Base-by-base conservation (phyloP, 352 stramenopile species). In the Phytophthora pluvialis region DNA sequence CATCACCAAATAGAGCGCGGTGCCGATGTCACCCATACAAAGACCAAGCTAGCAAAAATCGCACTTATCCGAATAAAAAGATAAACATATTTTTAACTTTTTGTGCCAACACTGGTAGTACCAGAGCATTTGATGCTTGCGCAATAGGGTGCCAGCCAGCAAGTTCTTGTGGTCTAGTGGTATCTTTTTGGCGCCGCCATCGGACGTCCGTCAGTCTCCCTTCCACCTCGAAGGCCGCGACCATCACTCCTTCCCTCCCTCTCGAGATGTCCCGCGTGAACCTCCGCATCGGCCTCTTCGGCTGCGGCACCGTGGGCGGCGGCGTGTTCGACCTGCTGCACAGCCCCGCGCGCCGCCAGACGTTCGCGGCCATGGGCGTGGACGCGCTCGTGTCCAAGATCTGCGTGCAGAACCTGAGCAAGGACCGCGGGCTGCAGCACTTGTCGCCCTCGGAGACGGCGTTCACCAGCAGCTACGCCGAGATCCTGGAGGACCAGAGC, bases 401-500 rank as follows among this genome's bases (percentile, higher is more conserved):
- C 69, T 97, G 88, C 67, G 88, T 97, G 51, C 71, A 88, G 49
- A 89, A 96, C 66, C 44, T 91, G 21, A 52, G 31, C 36, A 97
- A 96, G 68, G 73, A 80, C 60, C 81, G 87, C 51, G 75, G 93
- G 33, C 64, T 94, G 64, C 66, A 77, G 60, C 71, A 83, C 62
- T 76, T 95, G 31, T 76, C 72, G 15, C 29, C 74, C 9, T 62
- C 67, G 16, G 71, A 78, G 40, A 83, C 71, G 2, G 75, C 70
- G 33, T 83, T 94, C 67, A 94, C 83, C 13, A 79, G 71, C 44
- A 89, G 52, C 58, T 91, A 91, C 73, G 64, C 70, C 47, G 86
- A 94, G 57, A 98, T 98, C 60, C 65, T 99, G 9, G 73, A 97
- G 29, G 96, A 99, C 80, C 45, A 78, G 40, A 83, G 54, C 36